Conservation (phyloP, 1,139 yeast species). For the Petasospora rhodanensis region DNA sequence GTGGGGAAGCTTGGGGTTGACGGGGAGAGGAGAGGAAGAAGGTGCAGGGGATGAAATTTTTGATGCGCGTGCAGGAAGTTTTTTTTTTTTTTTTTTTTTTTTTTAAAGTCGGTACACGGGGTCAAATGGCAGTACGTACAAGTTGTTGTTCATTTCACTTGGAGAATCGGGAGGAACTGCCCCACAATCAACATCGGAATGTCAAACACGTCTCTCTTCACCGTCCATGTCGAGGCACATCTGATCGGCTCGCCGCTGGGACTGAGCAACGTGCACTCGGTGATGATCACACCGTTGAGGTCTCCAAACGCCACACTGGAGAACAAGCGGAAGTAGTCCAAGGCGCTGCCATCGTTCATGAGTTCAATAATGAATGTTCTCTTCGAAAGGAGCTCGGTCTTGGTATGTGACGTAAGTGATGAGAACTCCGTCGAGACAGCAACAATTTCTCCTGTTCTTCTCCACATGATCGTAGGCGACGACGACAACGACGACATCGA, state of each 20-base stretch:
- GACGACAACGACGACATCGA: constrained; percentile 41
- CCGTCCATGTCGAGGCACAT: constrained; percentile 84
- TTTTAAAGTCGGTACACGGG: no score
- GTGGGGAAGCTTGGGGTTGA: no score
- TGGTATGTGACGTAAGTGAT: constrained; percentile 49
- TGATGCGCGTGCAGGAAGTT: no score
- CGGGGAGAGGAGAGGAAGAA: background rate
- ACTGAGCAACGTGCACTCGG: constrained; percentile 69
- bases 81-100: no score
- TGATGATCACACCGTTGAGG: constrained; percentile 68
- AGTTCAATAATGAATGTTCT: constrained; percentile 73
- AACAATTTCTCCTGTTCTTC: constrained; percentile 73
- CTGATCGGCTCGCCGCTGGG: constrained; percentile 30
- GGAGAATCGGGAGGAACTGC: constrained; percentile 70
- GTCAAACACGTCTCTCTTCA: constrained; percentile 84
- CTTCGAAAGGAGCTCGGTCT: constrained; percentile 28
- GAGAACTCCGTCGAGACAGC: constrained; percentile 65
- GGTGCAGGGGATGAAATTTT: background rate
- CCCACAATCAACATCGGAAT: constrained; percentile 93
- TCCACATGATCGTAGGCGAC: constrained; percentile 73
- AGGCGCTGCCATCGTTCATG: constrained; percentile 77
- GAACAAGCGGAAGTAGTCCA: constrained; percentile 79
- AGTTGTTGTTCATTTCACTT: constrained; percentile 20
- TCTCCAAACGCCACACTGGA: constrained; percentile 80
- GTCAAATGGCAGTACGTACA: no score